Evolutionary conservation across 768 basidiomycete species (phyloP).

Genomic region (Leccinellum luteum): DNA sequence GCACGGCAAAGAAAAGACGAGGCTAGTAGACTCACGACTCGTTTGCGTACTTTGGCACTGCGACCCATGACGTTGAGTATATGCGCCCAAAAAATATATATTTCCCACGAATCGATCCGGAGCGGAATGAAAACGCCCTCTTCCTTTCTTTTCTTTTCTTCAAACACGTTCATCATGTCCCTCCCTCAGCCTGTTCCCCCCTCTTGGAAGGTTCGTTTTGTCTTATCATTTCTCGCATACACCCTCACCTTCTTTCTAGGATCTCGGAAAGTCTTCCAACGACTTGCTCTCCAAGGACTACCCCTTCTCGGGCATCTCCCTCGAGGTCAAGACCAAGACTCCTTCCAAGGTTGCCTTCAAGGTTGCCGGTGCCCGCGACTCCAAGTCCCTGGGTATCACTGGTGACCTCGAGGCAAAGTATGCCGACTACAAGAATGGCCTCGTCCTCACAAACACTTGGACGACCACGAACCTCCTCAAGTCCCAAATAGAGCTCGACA

Average conservation of each 20-base stretch:
- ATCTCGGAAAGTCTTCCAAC: slow-evolving; percentile 95
- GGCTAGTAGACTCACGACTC: slow-evolving; percentile 24
- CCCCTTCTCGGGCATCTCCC: slow-evolving; percentile 65
- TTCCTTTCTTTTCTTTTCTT: not conserved
- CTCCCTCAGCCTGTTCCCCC: slow-evolving; percentile 95
- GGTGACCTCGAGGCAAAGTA: slow-evolving; percentile 98
- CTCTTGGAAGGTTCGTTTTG: slow-evolving; percentile 78
- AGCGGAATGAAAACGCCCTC: slow-evolving; percentile 7
- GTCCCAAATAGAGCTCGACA: slow-evolving; percentile 91
- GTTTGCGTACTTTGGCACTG: slow-evolving; percentile 36
- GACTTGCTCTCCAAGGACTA: slow-evolving; percentile 94
- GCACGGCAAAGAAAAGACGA: not conserved
- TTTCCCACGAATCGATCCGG: slow-evolving; percentile 34
- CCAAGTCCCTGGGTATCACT: slow-evolving; percentile 67
- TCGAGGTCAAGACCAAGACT: slow-evolving; percentile 88
- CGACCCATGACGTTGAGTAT: slow-evolving; percentile 28
- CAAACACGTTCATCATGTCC: slow-evolving; percentile 55
- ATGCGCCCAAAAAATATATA: not conserved
- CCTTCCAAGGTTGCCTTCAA: slow-evolving; percentile 92
- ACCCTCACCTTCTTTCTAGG: slow-evolving; percentile 42
- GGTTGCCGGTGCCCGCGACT: slow-evolving; percentile 80
- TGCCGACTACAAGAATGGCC: slow-evolving; percentile 85
- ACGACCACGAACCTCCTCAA: slow-evolving; percentile 92
- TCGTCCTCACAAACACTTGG: slow-evolving; percentile 95
- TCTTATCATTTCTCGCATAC: not conserved